Base-by-base conservation (phyloP, 352 stramenopile species). In the Phytophthora pluvialis region DNA sequence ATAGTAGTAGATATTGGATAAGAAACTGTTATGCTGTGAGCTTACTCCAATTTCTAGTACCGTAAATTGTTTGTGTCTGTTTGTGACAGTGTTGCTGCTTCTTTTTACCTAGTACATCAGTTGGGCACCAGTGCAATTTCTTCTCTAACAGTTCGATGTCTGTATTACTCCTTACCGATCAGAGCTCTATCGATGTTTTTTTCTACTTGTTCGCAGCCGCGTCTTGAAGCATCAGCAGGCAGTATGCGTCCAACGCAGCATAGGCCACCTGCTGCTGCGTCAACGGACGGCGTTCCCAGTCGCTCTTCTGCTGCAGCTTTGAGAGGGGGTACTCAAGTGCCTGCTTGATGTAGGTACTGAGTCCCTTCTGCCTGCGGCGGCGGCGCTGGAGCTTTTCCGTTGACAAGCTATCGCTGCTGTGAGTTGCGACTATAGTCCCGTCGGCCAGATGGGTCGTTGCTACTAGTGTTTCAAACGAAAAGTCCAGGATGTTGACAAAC, bases 201-300 rank as follows among this genome's bases (percentile, higher is more conserved):
- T 40, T 69, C 35, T 70, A 70, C 57, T 54, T 64, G 47, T 33
- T 51, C 11, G 52, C 26, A 2, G 67, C 42, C 40, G 57, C 58
- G 32, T 80, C 54, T 52, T 87, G 72, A 29, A 91, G 84, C 85
- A 98, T 83, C 32, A 92, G 58, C 35, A 94, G 65, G 45, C 81
- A 89, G 72, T 81, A 92, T 4, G 86, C 86, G 55, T 94, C 86
- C 35, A 87, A 54, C 3, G 86, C 82, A 6, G 86, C 83, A 72
- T 94, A 94, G n/a, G 75, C 45, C 16, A 91, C 61, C 60, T 93
- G 86, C 36, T 81, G 56, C n/a, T 60, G 18, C 7, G 77, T 72
- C 48, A 94, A 62, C 10, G 86, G 86, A 4, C 83, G 80, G 12
- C 72, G 64, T 43, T 90, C 82, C 86, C 86, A 94, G 61, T 94